phyloP scores from a whole-genome alignment of 2,329 filamentous ascomycete species.

The Penicillium expansum region DNA sequence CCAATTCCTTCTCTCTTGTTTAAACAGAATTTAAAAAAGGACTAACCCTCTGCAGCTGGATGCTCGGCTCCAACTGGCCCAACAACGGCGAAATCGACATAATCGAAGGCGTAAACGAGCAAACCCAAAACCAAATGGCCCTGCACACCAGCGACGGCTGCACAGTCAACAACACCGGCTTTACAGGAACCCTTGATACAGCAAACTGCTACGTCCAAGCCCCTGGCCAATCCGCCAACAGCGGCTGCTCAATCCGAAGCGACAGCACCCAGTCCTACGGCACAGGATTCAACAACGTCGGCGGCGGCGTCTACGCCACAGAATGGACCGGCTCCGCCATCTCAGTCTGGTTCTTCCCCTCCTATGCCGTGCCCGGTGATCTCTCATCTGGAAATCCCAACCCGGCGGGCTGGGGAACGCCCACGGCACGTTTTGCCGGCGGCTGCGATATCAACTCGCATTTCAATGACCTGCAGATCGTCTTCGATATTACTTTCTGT shows the following conservation, averaged over 20 bases:
- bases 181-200: slow-evolving; percentile 48
- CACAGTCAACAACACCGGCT: slow-evolving; percentile 52
- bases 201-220: slow-evolving; percentile 58
- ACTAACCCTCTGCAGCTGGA: slow-evolving; percentile 39
- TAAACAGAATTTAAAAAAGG: not conserved
- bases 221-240: slow-evolving; percentile 43
- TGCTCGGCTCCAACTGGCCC: slow-evolving; percentile 68
- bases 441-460: slow-evolving; percentile 68
- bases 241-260: slow-evolving; percentile 60
- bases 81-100: slow-evolving; percentile 72
- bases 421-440: slow-evolving; percentile 65
- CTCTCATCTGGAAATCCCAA: slow-evolving; percentile 60
- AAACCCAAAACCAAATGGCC: slow-evolving; percentile 60
- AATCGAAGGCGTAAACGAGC: slow-evolving; percentile 71
- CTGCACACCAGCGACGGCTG: slow-evolving; percentile 66
- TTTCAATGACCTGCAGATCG: slow-evolving; percentile 71
- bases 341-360: slow-evolving; percentile 77
- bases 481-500: slow-evolving; percentile 77
- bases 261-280: slow-evolving; percentile 57
- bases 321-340: slow-evolving; percentile 74
- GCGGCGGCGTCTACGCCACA: slow-evolving; percentile 70
- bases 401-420: slow-evolving; percentile 66
- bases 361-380: slow-evolving; percentile 63
- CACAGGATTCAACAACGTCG: slow-evolving; percentile 65
- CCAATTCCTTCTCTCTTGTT: not conserved